Conservation (phyloP, 495 filamentous ascomycete species). For the Neurospora hispaniola region DNA sequence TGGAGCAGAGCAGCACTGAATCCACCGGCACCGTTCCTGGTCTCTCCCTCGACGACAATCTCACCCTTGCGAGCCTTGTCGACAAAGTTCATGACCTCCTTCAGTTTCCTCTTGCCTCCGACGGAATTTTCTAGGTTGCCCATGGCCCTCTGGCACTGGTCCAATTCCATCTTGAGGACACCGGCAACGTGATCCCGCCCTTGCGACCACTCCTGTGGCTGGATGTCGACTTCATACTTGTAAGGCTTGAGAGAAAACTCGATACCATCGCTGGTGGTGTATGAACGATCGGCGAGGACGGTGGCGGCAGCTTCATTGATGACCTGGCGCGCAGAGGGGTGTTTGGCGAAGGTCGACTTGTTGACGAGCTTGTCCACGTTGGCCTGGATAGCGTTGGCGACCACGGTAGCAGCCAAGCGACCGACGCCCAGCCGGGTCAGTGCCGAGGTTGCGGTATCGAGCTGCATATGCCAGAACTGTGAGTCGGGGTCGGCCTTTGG, state of each 20-base stretch:
- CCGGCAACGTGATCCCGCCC: slow-evolving; percentile 68
- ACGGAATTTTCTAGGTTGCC: slow-evolving; percentile 64
- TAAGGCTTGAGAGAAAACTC: slow-evolving; percentile 99
- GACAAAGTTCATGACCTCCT: slow-evolving; percentile 83
- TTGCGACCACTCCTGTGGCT: slow-evolving; percentile 76
- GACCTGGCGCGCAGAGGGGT: slow-evolving; percentile 83
- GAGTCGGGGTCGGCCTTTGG: slow-evolving; percentile 76
- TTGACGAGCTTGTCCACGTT: slow-evolving; percentile 71
- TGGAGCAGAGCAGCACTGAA: slow-evolving; percentile 74
- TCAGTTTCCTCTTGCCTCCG: slow-evolving; percentile 71
- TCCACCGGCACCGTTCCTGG: slow-evolving; percentile 75
- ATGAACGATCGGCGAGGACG: slow-evolving; percentile 89
- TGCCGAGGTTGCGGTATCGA: slow-evolving; percentile 82
- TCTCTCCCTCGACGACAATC: slow-evolving; percentile 70
- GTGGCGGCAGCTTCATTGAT: slow-evolving; percentile 79
- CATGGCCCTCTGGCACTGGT: slow-evolving; percentile 67
- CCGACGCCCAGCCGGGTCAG: slow-evolving; percentile 92
- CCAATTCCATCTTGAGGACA: slow-evolving; percentile 73
- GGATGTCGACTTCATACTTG: slow-evolving; percentile 93
- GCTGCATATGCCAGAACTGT: slow-evolving; percentile 85
- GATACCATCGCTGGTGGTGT: slow-evolving; percentile 95
- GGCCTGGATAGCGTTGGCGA: slow-evolving; percentile 75
- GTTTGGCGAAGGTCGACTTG: slow-evolving; percentile 71
- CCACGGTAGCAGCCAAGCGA: slow-evolving; percentile 79
- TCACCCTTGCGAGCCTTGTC: slow-evolving; percentile 81